Evolutionary conservation across 1,139 yeast species (phyloP), one percentile per base, ranked within the genome.

Genomic region (Trichomonascaceae sp.): DNA sequence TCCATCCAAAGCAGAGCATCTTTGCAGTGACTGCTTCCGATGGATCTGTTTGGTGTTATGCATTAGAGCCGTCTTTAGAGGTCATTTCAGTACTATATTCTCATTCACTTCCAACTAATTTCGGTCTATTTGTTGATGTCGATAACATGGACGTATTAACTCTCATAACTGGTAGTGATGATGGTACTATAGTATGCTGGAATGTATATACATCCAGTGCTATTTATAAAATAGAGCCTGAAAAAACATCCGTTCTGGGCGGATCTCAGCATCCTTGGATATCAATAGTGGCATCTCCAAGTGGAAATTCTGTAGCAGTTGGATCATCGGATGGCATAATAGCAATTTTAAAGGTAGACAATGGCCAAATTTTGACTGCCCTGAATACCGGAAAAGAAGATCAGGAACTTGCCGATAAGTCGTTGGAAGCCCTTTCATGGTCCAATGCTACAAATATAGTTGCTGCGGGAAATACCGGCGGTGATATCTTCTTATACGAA

Each of bases 21-120:
- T 88, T 93, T 74, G 97, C 98, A n/a, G 88, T 89, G 66, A 98
- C 99, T 57, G 93, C 91, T 43, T 76, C 77, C 10, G 97, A 91
- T 69, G 98, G 99, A 1, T 85, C 96, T 0, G 96, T 91, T 13
- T 93, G 97, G 96, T 90, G 87, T 36, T 93, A 89, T 68, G 87
- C 85, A 64, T 78, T 90, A 49, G 85, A 82, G 60, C 80, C 80
- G 45, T 66, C 70, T 15, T 70, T 77, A 50, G 79, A 79, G 53
- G 88, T 85, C 67, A 72, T 89, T 48, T 84, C 90, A 81, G 82
- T 90, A 47, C 93, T 95, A 27, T 85, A 82, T 66, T 81, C 84
- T 38, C 97, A 88, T 72, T 83, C 87, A 58, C 74, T 80, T 61
- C 95, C 89, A 61, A 85, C 93, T 67, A 68, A 66, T 49, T 84